Conservation (phyloP, 257 asterid genomes). For the Coffea canephora region DNA sequence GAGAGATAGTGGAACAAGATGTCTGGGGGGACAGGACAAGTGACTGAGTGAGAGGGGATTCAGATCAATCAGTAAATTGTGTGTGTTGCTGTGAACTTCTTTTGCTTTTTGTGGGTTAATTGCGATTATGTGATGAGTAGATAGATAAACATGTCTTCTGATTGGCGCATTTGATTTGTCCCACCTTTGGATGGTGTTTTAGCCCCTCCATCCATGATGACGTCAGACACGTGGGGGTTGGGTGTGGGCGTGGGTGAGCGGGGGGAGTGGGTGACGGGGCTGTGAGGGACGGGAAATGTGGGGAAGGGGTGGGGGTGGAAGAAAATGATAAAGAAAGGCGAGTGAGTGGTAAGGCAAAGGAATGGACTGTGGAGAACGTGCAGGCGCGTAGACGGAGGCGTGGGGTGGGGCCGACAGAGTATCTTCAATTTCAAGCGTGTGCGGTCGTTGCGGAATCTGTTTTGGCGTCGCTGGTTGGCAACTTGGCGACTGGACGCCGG, state of each 20-base stretch:
- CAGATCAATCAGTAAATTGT: no score
- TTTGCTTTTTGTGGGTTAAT: no score
- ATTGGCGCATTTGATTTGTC: no score
- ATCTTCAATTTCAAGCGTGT: slow-evolving; percentile 36
- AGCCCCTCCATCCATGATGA: not conserved
- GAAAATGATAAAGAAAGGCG: slow-evolving; percentile 11
- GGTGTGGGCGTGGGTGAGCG: not conserved
- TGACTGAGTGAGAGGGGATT: no score
- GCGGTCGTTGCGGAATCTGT: slow-evolving; percentile 30
- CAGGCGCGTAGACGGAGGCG: slow-evolving; percentile 46
- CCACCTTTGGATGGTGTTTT: not conserved
- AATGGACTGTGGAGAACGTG: slow-evolving; percentile 43
- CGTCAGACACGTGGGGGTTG: slow-evolving; percentile 8
- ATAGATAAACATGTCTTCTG: no score
- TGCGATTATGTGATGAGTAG: no score
- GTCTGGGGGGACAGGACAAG: no score
- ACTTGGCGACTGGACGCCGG: slow-evolving; percentile 28
- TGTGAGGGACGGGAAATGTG: slow-evolving; percentile 1
- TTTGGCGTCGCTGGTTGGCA: slow-evolving; percentile 43
- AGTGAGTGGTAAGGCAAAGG: slow-evolving; percentile 13
- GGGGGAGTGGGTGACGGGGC: not conserved
- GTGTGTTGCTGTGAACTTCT: no score
- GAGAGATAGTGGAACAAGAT: not conserved
- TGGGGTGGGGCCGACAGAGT: slow-evolving; percentile 28
- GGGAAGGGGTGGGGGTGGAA: not conserved